phyloP scores from a whole-genome alignment of 108 stramenopile genomes.

The Craspedostauros australis region DNA sequence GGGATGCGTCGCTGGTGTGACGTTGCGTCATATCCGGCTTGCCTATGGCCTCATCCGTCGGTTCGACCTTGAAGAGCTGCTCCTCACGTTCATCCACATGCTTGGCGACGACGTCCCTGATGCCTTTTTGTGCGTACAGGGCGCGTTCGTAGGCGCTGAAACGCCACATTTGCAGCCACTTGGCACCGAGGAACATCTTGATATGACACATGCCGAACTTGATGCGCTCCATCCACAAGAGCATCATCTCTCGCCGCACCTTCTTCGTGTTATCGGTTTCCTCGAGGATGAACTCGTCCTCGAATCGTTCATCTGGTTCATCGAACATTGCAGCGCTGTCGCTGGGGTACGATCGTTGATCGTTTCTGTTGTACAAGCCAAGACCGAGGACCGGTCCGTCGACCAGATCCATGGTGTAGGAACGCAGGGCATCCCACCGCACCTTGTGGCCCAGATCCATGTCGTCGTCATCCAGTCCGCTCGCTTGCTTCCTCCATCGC shows the following conservation, averaged over 20 bases:
- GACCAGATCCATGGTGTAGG: slow-evolving; percentile 21
- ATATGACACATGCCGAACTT: slow-evolving; percentile 27
- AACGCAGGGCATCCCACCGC: slow-evolving; percentile 20
- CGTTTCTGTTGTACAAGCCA: too few species aligned
- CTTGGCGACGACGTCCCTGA: slow-evolving; percentile 6
- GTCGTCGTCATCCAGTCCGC: not conserved
- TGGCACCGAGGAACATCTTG: slow-evolving; percentile 21
- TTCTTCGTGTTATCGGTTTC: not conserved
- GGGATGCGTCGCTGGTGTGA: too few species aligned
- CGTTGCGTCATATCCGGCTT: too few species aligned
- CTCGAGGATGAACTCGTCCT: not conserved
- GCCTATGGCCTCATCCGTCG: too few species aligned
- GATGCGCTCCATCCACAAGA: slow-evolving; percentile 32
- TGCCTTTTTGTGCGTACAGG: slow-evolving; percentile 16
- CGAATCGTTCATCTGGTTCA: not conserved
- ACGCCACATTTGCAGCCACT: slow-evolving; percentile 32
- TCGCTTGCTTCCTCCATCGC: not conserved
- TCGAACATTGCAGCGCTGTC: not conserved
- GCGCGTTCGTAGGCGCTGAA: slow-evolving; percentile 28
- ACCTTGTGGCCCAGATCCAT: slow-evolving; percentile 1
- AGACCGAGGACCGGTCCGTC: slow-evolving; percentile 16
- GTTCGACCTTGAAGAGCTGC: too few species aligned
- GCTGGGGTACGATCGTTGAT: not conserved
- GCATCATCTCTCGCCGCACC: slow-evolving; percentile 4
- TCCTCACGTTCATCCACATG: slow-evolving; percentile 16